phyloP scores from a whole-genome alignment of 306 rosid species.

The Gleditsia sinensis region DNA sequence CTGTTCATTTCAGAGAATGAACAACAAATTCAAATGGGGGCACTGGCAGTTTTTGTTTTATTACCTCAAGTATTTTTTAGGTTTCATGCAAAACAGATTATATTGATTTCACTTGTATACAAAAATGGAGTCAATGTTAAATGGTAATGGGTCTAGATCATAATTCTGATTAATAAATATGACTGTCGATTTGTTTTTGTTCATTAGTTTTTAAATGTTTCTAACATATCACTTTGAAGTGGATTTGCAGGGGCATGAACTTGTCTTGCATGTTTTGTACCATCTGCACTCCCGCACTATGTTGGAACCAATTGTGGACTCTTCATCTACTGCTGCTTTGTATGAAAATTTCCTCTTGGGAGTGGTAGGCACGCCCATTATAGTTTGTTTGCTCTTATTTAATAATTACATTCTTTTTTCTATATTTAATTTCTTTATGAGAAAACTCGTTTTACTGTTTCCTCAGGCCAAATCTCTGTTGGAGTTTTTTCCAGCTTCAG shows the following conservation, averaged over 20 bases:
- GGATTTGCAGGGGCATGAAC: conserved; percentile 90
- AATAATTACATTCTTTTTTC: background rate
- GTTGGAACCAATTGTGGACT: conserved; percentile 57
- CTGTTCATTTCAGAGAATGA: conserved; percentile 4
- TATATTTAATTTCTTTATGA: conserved; percentile 22
- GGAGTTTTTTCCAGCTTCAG: conserved; percentile 89
- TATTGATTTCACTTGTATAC: background rate
- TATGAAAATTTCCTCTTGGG: conserved; percentile 88
- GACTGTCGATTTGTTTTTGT: background rate
- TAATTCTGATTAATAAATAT: background rate
- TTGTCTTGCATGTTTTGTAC: conserved; percentile 79
- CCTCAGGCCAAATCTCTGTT: conserved; percentile 72
- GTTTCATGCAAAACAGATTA: background rate
- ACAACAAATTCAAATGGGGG: background rate
- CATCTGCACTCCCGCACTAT: conserved; percentile 72
- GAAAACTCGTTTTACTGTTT: conserved; percentile 32
- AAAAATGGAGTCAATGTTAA: background rate
- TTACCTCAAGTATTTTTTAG: background rate
- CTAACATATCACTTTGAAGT: conserved; percentile 23
- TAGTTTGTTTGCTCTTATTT: conserved; percentile 33
- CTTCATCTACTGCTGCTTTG: conserved; percentile 60
- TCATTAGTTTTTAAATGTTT: background rate
- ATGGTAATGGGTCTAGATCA: conserved; percentile 5
- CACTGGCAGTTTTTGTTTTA: conserved; percentile 9
- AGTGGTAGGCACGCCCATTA: conserved; percentile 66